Percentiles rank a stretch among this genome's conserved stretches.
phyloP scores from a whole-genome alignment of 2,329 filamentous ascomycete species.

The Ophiostoma piceae region DNA sequence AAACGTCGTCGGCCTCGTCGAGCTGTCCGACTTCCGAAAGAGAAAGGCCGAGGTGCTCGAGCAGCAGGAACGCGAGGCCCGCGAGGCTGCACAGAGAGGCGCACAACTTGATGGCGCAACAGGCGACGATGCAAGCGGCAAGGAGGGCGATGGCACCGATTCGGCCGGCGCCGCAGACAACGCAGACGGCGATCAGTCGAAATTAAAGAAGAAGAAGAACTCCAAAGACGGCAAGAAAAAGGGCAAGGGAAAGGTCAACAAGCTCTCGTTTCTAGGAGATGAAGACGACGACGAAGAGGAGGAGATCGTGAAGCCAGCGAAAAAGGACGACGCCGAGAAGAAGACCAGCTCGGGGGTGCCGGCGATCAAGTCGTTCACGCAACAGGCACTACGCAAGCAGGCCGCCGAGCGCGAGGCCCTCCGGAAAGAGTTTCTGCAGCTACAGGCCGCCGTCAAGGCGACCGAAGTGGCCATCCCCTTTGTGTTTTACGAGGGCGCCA shows the following conservation, averaged over 20 bases:
- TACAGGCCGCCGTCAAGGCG: slow-evolving; percentile 81
- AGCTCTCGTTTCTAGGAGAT: slow-evolving; percentile 58
- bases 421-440: slow-evolving; percentile 70
- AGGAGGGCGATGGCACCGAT: background rate
- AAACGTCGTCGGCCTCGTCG: slow-evolving; percentile 84
- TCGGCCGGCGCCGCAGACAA: slow-evolving; percentile 40
- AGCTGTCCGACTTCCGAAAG: slow-evolving; percentile 91
- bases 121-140: slow-evolving; percentile 39
- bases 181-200: slow-evolving; percentile 34
- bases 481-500: slow-evolving; percentile 93
- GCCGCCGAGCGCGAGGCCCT: slow-evolving; percentile 67
- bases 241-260: slow-evolving; percentile 43
- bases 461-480: slow-evolving; percentile 90
- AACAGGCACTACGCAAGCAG: slow-evolving; percentile 62
- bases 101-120: slow-evolving; percentile 23
- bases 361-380: slow-evolving; percentile 57
- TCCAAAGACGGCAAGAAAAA: slow-evolving; percentile 39
- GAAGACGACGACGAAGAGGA: slow-evolving; percentile 30
- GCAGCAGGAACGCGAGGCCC: slow-evolving; percentile 71
- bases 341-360: slow-evolving; percentile 50
- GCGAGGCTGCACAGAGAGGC: slow-evolving; percentile 28
- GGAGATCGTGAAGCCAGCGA: slow-evolving; percentile 27
- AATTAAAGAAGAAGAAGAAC: slow-evolving; percentile 43
- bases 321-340: slow-evolving; percentile 4
- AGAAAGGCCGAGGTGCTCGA: slow-evolving; percentile 91